These are phyloP conservation scores for Apophysomyces sp. DNA, from an alignment of 371 early-diverging fungal species.

Conservation along the genomic window DNA sequence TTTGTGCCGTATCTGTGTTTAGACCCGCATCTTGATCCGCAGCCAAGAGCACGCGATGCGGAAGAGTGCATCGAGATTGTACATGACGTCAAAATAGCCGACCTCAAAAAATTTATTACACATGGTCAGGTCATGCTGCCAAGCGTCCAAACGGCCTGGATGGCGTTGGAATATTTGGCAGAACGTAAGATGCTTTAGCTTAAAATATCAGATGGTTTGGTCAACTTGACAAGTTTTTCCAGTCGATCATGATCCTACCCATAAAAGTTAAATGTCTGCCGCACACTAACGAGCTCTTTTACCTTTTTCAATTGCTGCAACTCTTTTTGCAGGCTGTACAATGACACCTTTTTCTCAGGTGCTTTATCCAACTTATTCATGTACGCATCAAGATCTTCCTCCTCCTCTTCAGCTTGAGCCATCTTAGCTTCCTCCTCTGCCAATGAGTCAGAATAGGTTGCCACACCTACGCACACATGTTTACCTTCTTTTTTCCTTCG, in stretches of 20 bases:
- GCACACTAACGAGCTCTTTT: not conserved
- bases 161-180: constrained; percentile 46
- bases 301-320: constrained; percentile 51
- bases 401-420: constrained; percentile 22
- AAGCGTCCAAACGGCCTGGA: constrained; percentile 52
- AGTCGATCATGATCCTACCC: constrained; percentile 52
- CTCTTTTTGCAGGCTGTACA: constrained; percentile 46
- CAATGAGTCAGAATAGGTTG: not conserved
- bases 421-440: constrained; percentile 23
- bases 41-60: constrained; percentile 50
- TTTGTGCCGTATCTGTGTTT: constrained; percentile 65
- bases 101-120: constrained; percentile 43
- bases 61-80: constrained; percentile 55
- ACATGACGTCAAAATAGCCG: constrained; percentile 31
- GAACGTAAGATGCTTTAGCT: constrained; percentile 18
- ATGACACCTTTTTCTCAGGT: constrained; percentile 28
- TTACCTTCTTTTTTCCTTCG: constrained; percentile 28
- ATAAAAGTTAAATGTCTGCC: not conserved
- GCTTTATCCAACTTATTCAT: constrained; percentile 44
- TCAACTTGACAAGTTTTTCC: constrained; percentile 54
- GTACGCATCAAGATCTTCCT: constrained; percentile 66
- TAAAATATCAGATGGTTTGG: constrained; percentile 48
- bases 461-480: not conserved
- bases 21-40: constrained; percentile 50
- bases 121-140: constrained; percentile 51